Conservation (phyloP, 2,329 filamentous ascomycete species). For the Monosporascus sp. region DNA sequence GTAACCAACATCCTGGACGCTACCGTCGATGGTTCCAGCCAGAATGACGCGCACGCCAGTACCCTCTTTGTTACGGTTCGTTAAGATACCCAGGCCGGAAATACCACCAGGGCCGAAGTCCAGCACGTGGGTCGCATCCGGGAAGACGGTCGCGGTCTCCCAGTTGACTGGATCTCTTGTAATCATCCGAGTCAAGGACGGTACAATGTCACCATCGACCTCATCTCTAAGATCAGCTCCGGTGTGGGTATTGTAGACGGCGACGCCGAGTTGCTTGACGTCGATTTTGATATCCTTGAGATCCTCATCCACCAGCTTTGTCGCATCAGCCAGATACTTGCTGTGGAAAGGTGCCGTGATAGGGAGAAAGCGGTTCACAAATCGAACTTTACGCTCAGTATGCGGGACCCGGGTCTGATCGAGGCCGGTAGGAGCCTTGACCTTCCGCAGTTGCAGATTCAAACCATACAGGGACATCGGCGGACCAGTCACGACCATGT, state of each 20-base stretch:
- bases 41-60: constrained; percentile 95
- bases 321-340: constrained; percentile 80
- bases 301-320: constrained; percentile 78
- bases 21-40: constrained; percentile 87
- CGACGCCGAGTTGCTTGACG: constrained; percentile 67
- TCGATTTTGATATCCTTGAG: constrained; percentile 76
- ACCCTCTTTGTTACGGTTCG: constrained; percentile 98
- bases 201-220: constrained; percentile 73
- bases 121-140: constrained; percentile 84
- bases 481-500: constrained; percentile 93
- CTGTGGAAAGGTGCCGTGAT: constrained; percentile 99
- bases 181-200: constrained; percentile 83
- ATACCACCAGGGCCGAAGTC: constrained; percentile 97
- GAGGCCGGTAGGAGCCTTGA: constrained; percentile 94
- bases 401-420: constrained; percentile 93
- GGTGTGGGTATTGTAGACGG: constrained; percentile 85
- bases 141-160: constrained; percentile 91
- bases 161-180: constrained; percentile 92
- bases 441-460: constrained; percentile 89
- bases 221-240: constrained; percentile 75
- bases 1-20: constrained; percentile 87
- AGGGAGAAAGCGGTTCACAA: constrained; percentile 92
- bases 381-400: constrained; percentile 93
- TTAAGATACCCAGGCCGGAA: constrained; percentile 90
- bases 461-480: constrained; percentile 95